Base-by-base conservation (phyloP, 495 filamentous ascomycete species). In the Melanomma pulvis-pyrius region DNA sequence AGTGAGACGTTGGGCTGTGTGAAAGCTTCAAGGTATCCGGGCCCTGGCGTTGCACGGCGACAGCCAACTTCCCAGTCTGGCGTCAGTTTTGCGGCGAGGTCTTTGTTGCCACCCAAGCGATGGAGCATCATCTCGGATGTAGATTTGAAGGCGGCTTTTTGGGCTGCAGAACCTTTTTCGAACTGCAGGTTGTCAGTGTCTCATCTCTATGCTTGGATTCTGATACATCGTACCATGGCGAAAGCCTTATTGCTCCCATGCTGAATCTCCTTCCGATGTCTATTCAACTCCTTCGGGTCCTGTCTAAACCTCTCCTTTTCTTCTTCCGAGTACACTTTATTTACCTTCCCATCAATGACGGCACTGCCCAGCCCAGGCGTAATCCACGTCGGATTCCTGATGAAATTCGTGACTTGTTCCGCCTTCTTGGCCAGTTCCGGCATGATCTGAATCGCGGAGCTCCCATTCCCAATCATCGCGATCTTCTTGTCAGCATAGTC, bases 381-480 rank as follows among this genome's bases (percentile, higher is more conserved):
- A 24, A 47, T 53, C 32, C 56, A 67, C 8, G 57, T 61, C 50
- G 57, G 44, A 22, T 28, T 44, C 22, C 48, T 26, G 29, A 60
- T 48, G 26, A 51, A 61, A 9, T 67, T 48, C 17, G 32, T 28
- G 2, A 63, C 39, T 12, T 52, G 32, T 63, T 50, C 36, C n/a
- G 30, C 65, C n/a, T 47, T 50, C 24, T 53, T 51, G 1, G 67
- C 61, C 17, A 69, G 30, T n/a, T 49, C 22, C 1, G 63, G 62
- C 29, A 66, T 34, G 21, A 70, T 66, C 53, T 69, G 66, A 22
- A 70, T 70, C 24, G 54, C 48, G 4, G 61, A 68, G 17, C 49
- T 59, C 24, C 66, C 67, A 62, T 52, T 60, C 9, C 67, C 63
- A 32, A 70, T 51, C 21, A 70, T 15, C 1, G 52, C 62, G 8